Evolutionary conservation across 352 stramenopile species (phyloP).

Genomic region (Phytophthora citrophthora): DNA sequence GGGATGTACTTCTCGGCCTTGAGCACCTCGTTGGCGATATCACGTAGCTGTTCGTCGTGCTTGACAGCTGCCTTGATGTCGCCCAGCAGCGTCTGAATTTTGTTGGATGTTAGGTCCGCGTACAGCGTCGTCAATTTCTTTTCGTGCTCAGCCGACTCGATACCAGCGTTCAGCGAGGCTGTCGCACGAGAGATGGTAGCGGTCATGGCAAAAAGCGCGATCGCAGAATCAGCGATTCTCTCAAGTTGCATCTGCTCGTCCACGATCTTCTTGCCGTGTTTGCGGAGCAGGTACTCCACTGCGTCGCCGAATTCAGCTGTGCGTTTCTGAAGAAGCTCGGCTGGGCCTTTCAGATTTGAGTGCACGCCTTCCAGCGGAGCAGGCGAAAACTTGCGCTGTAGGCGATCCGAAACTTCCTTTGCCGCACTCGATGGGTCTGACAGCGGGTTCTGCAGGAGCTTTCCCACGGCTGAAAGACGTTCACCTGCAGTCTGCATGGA

Average conservation of each 20-base stretch:
- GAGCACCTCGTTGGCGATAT: conserved; percentile 84
- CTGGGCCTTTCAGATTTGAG: conserved; percentile 59
- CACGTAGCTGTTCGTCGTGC: conserved; percentile 71
- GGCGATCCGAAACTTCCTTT: conserved; percentile 79
- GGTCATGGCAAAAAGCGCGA: conserved; percentile 88
- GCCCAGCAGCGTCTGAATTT: conserved; percentile 66
- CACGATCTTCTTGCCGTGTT: conserved; percentile 90
- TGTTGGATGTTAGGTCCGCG: conserved; percentile 74
- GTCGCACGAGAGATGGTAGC: conserved; percentile 85
- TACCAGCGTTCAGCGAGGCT: conserved; percentile 57
- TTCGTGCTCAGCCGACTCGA: conserved; percentile 73
- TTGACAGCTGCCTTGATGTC: conserved; percentile 68
- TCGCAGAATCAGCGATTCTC: conserved; percentile 86
- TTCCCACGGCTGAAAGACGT: conserved; percentile 75
- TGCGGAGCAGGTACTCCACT: conserved; percentile 78
- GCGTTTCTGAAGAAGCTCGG: conserved; percentile 68
- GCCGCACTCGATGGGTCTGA: conserved; percentile 69
- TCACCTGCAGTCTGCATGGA: conserved; percentile 70
- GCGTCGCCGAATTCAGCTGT: conserved; percentile 81
- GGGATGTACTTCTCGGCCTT: conserved; percentile 80
- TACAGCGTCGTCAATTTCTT: conserved; percentile 82
- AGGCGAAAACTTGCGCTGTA: conserved; percentile 85
- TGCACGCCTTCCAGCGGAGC: conserved; percentile 75
- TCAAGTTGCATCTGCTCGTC: conserved; percentile 89
- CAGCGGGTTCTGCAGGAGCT: conserved; percentile 85